Percentiles rank a stretch among this genome's conserved stretches.
phyloP scores from a whole-genome alignment of 1,139 yeast genomes.

The Candida albicans region DNA sequence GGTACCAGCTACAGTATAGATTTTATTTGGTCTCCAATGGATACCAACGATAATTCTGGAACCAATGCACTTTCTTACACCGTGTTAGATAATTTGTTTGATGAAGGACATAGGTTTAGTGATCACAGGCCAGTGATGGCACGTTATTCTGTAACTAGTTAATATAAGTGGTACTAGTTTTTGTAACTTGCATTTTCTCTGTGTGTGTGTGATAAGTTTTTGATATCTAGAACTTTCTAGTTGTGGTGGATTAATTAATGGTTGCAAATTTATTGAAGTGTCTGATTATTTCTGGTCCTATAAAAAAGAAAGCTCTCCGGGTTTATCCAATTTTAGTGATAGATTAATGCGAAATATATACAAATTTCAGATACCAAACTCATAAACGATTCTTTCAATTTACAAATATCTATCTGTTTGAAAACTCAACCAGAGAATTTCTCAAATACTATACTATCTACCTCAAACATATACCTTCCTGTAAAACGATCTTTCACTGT shows the following conservation, averaged over 20 bases:
- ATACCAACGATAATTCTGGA: slow-evolving; percentile 18
- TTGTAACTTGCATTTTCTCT: background rate
- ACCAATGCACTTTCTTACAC: slow-evolving; percentile 31
- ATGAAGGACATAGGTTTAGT: slow-evolving; percentile 30
- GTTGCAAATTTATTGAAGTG: background rate
- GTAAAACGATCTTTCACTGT: no score
- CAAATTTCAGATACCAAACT: no score
- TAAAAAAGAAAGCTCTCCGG: no score
- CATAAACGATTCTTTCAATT: no score
- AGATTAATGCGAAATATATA: no score
- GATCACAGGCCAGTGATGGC: slow-evolving; percentile 48
- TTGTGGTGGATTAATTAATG: background rate
- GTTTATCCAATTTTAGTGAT: no score
- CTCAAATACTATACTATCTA: no score
- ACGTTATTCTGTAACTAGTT: slow-evolving; percentile 17
- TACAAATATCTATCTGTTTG: no score
- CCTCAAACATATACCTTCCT: no score
- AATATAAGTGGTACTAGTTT: background rate
- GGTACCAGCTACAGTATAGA: slow-evolving; percentile 21
- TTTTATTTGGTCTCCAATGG: slow-evolving; percentile 26
- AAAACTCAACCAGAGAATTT: no score
- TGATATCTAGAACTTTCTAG: background rate
- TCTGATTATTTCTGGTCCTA: background rate
- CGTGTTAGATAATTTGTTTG: slow-evolving; percentile 29
- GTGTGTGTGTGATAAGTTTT: no score